Evolutionary conservation across 768 basidiomycete species (phyloP), one percentile per base, ranked within the genome.

Genomic region (Mycena amicta): DNA sequence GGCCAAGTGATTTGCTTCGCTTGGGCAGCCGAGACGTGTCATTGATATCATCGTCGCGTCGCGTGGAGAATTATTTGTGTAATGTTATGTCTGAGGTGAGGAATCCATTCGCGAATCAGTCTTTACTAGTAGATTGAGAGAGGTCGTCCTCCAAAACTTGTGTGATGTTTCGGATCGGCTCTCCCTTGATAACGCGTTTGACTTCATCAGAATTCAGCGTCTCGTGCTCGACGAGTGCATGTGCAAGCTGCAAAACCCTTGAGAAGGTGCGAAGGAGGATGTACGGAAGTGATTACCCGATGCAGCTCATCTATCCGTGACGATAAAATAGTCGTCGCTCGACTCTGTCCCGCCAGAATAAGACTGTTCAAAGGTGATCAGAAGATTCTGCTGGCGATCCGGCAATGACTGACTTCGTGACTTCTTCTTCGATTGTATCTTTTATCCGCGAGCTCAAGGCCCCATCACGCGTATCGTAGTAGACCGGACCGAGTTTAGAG

Each of bases 141-240:
- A 81, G 67, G 56, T 88, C 83, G 55, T 85, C 84, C 54, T 85
- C 78, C 62, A 90, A 69, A 50, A 87, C 83, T 67, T 91, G 87
- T 62, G 82, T 75, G 63, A 90, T 81, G 57, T 77, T 81, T 56
- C 88, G 85, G 73, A 93, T 90, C 52, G 82, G 79, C 71, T 96
- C 87, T 37, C 95, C 95, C 57, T 80, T 86, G 70, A 98, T 83
- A 25, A 95, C 93, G 73, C 83, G 88, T 67, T 81, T 78, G 18
- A 98, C 95, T 72, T 99, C 94, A 11, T 92, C 88, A 39, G 84
- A 78, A 64, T 88, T 87, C 62, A 99, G 77, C 20, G 96, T 98
- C 77, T 99, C 96, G 73, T 96, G 90, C 71, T 98, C 95, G 13
- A 99, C 89, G 57, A 99, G 77, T 11, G 96, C 96, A 54, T 83